Percentiles rank a stretch among this genome's conserved stretches.
Conservation (phyloP, 208 protist genomes). For the Novymonas esmeraldas region DNA sequence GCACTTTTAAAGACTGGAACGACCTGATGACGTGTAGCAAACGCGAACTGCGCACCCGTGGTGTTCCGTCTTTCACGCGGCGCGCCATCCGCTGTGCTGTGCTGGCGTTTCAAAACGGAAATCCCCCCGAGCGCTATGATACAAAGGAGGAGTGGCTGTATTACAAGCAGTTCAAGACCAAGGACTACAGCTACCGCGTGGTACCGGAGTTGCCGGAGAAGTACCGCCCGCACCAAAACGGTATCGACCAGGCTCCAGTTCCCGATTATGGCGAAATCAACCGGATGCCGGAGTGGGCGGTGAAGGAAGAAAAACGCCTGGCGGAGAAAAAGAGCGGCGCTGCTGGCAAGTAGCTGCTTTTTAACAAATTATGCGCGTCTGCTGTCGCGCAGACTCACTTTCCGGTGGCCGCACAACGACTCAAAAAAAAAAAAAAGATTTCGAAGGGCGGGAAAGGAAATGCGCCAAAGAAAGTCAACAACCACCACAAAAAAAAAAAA, state of each 20-base stretch:
- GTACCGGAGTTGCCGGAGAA: constrained; percentile 92
- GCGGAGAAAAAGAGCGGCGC: constrained; percentile 30
- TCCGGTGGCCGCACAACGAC: too few species aligned
- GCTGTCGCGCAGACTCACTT: too few species aligned
- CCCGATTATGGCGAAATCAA: constrained; percentile 91
- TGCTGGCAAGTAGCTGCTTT: constrained; percentile 7
- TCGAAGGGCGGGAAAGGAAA: too few species aligned
- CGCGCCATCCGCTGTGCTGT: constrained; percentile 78
- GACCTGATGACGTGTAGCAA: constrained; percentile 91
- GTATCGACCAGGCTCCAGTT: constrained; percentile 86
- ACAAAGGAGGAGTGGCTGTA: constrained; percentile 93
- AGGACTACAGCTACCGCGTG: constrained; percentile 87
- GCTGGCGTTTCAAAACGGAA: constrained; percentile 85
- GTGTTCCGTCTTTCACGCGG: constrained; percentile 76
- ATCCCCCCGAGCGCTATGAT: constrained; percentile 85
- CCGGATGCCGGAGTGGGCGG: constrained; percentile 87
- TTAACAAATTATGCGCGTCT: not conserved
- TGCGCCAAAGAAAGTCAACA: too few species aligned
- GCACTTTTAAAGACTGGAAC: constrained; percentile 91
- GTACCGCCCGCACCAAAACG: constrained; percentile 91
- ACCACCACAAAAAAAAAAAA: too few species aligned
- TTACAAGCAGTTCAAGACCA: constrained; percentile 92
- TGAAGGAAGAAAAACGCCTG: constrained; percentile 81
- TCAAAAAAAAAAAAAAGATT: too few species aligned
- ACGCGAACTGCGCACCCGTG: constrained; percentile 74